These are phyloP conservation scores for Diplodia corticola DNA, from an alignment of 2,329 filamentous ascomycete genomes.

Conservation along the genomic window DNA sequence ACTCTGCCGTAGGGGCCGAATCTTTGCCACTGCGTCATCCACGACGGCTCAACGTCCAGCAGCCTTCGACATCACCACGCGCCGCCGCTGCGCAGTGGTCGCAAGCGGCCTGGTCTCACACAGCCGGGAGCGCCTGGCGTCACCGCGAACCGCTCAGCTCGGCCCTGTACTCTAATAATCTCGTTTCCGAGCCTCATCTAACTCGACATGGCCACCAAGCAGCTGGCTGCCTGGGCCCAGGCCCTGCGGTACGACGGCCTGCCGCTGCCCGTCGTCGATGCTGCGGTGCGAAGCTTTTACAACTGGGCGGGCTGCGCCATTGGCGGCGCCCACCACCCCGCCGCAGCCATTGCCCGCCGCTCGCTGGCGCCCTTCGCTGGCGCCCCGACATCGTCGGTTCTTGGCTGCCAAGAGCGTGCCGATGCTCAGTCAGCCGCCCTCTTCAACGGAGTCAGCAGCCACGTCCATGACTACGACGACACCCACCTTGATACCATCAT, in stretches of 20 bases:
- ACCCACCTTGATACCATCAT: slow-evolving; percentile 59
- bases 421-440: slow-evolving; percentile 54
- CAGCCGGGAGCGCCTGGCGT: slow-evolving; percentile 6
- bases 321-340: slow-evolving; percentile 51
- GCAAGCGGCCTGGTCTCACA: background rate
- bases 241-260: slow-evolving; percentile 46
- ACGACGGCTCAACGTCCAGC: background rate
- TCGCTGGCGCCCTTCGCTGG: slow-evolving; percentile 44
- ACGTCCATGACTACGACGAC: slow-evolving; percentile 60
- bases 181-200: slow-evolving; percentile 14
- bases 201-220: slow-evolving; percentile 49
- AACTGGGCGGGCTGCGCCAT: slow-evolving; percentile 58
- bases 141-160: background rate
- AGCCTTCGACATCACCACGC: background rate
- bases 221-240: slow-evolving; percentile 51
- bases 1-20: background rate
- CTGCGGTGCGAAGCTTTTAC: slow-evolving; percentile 52
- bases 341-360: slow-evolving; percentile 41
- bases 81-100: background rate
- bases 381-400: slow-evolving; percentile 38
- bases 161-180: slow-evolving; percentile 1
- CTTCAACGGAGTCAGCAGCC: slow-evolving; percentile 57
- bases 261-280: slow-evolving; percentile 43
- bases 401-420: slow-evolving; percentile 34
- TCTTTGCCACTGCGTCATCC: slow-evolving; percentile 19